Evolutionary conservation across 1,284 basidiomycete genomes (phyloP), one percentile per base, ranked within the genome.

Genomic region (Cryptococcus depauperatus): DNA sequence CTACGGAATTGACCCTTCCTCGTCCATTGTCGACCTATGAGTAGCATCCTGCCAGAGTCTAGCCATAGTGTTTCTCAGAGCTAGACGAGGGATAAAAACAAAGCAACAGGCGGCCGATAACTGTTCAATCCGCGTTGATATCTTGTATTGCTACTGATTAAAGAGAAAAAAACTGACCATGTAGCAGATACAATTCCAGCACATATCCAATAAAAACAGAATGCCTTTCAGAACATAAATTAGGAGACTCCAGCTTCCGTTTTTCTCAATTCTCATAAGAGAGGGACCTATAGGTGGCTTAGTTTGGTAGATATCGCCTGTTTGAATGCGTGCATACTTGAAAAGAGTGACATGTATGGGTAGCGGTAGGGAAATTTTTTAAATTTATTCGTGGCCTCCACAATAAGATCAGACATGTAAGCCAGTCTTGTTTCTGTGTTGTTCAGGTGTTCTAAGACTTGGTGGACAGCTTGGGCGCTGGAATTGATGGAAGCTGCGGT

Each of bases 161-260:
- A 9, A n/a, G 10, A 18, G 10, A 16, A 3, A 7, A 6, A 5
- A 7, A 39, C 47, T 25, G 27, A 49, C 47, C n/a, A 28, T 25
- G 22, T 34, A 44, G 16, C 40, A 41, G 3, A 29, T n/a, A 5
- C 41, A 21, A 19, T 45, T 43, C 39, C 47, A 40, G 21, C 32
- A 6, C 22, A 49, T 9, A n/a, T 45, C 32, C 10, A 37, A 25
- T 0, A 41, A 2, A 18, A 32, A n/a, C 13, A 49, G 11, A 6
- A 45, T 4, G 11, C 27, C 18, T 2, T 32, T 13, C 11, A 42
- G 11, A n/a, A 21, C 29, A 5, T 33, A 14, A 10, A 8, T 22
- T 32, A 32, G 6, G 3, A 42, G n/a, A n/a, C n/a, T 18, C 32
- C 32, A 33, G 16, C 34, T 22, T 13, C 19, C 13, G 29, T 42